Percentiles rank a stretch among this genome's conserved stretches.
Evolutionary conservation across 1,139 yeast species (phyloP).

Genomic region (Saccharomyces hybrid): DNA sequence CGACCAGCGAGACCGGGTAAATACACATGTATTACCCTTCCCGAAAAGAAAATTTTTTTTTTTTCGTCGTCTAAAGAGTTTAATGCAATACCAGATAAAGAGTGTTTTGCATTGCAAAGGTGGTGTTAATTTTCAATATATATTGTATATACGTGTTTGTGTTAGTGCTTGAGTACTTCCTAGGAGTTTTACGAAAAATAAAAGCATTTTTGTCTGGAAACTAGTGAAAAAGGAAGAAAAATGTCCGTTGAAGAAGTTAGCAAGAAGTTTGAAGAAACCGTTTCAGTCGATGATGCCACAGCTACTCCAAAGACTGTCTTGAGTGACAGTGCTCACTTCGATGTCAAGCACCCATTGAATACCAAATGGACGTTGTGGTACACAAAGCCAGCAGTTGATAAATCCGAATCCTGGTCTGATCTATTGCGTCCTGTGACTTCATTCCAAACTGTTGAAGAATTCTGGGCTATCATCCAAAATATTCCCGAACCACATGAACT

Average conservation of each 20-base stretch:
- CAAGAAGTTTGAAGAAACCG: constrained; percentile 28
- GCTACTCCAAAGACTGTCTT: constrained; percentile 25
- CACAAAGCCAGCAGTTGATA: constrained; percentile 82
- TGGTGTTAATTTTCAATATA: not conserved
- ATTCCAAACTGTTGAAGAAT: constrained; percentile 89
- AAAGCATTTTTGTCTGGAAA: constrained; percentile 1
- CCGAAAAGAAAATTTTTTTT: not conserved
- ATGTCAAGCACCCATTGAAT: constrained; percentile 74
- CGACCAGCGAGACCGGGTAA: not conserved
- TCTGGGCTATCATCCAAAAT: constrained; percentile 96
- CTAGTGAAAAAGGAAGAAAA: constrained; percentile 2
- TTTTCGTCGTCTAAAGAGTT: not conserved
- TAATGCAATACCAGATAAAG: not conserved
- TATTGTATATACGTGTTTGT: not conserved
- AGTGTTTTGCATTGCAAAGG: not conserved
- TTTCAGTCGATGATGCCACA: constrained; percentile 15
- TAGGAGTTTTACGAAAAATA: constrained; percentile 3
- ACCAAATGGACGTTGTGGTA: constrained; percentile 97
- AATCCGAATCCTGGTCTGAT: constrained; percentile 86
- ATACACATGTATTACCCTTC: not conserved
- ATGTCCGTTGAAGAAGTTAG: constrained; percentile 34
- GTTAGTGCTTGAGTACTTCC: constrained; percentile 2
- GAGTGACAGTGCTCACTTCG: constrained; percentile 29
- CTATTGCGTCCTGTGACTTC: constrained; percentile 89
- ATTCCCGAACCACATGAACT: constrained; percentile 88